Percentiles rank a stretch among this genome's conserved stretches.
Evolutionary conservation across 1,284 basidiomycete genomes (phyloP).

Genomic region (Malassezia slooffiae): DNA sequence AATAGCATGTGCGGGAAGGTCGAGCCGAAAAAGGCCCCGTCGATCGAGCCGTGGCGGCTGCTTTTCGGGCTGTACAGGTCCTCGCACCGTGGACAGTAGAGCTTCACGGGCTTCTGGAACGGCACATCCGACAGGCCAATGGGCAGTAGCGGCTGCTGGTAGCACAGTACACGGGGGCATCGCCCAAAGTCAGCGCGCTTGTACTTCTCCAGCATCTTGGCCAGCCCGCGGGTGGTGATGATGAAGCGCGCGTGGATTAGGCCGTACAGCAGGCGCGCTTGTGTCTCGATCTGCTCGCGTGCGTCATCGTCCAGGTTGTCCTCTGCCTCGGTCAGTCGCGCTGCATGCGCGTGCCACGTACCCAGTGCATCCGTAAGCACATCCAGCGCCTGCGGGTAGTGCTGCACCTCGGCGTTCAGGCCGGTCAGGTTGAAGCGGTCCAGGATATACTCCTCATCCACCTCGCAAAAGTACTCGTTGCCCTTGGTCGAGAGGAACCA

Average conservation of each 20-base stretch:
- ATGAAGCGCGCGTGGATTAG: conserved; percentile 44
- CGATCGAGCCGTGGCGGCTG: conserved; percentile 43
- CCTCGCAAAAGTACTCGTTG: conserved; percentile 93
- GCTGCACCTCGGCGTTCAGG: conserved; percentile 86
- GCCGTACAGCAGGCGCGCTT: conserved; percentile 42
- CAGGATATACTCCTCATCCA: conserved; percentile 96
- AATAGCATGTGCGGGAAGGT: conserved; percentile 49
- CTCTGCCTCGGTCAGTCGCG: conserved; percentile 16
- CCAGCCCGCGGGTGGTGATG: conserved; percentile 40
- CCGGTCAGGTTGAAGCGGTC: conserved; percentile 97
- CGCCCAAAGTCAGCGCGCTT: conserved; percentile 44
- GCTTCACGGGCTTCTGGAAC: conserved; percentile 44
- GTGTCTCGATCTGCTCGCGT: conserved; percentile 40
- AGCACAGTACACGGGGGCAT: conserved; percentile 44
- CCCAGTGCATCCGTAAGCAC: conserved; percentile 61
- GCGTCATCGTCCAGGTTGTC: conserved; percentile 37
- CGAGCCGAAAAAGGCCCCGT: conserved; percentile 45
- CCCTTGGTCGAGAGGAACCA: conserved; percentile 90
- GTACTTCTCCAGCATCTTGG: conserved; percentile 47
- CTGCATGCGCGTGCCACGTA: conserved; percentile 1
- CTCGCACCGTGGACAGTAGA: conserved; percentile 44
- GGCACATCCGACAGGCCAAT: conserved; percentile 42
- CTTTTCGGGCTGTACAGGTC: conserved; percentile 45
- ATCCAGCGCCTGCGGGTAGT: conserved; percentile 86
- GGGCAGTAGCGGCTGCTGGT: conserved; percentile 39